Conservation (phyloP, 106 monocot species). For the Dendrobium huoshanense region DNA sequence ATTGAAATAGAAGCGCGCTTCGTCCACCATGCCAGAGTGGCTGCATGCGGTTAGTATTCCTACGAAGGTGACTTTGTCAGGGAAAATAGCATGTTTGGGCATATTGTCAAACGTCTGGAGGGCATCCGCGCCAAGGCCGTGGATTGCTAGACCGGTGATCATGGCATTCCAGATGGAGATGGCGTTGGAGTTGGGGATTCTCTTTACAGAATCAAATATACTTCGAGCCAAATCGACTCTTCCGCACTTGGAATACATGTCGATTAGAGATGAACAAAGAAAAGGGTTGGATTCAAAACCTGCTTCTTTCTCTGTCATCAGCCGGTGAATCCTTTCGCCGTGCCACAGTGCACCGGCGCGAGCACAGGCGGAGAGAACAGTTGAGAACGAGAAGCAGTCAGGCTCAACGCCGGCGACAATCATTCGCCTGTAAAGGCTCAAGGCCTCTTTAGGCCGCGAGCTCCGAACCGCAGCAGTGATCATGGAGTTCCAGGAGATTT, state of each 20-base stretch:
- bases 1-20: conserved; percentile 27
- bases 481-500: conserved; percentile 56
- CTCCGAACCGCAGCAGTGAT: conserved; percentile 15
- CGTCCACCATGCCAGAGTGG: conserved; percentile 35
- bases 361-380: conserved; percentile 34
- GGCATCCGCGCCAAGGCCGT: conserved; percentile 25
- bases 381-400: conserved; percentile 39
- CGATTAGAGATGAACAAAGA: conserved; percentile 38
- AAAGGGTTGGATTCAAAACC: conserved; percentile 23
- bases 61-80: conserved; percentile 41
- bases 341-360: conserved; percentile 24
- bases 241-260: conserved; percentile 64
- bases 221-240: conserved; percentile 21
- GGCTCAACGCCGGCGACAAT: conserved; percentile 26
- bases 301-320: conserved; percentile 18
- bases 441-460: conserved; percentile 17
- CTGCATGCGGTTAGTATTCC: conserved; percentile 41
- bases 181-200: conserved; percentile 19
- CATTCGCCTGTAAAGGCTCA: conserved; percentile 28
- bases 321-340: conserved; percentile 23
- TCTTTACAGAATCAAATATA: conserved; percentile 15
- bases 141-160: conserved; percentile 44
- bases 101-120: conserved; percentile 25
- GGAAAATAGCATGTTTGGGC: conserved; percentile 18
- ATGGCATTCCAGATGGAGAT: conserved; percentile 42